Conservation (phyloP, 2,329 filamentous ascomycete genomes). For the Fusarium tuaranense region DNA sequence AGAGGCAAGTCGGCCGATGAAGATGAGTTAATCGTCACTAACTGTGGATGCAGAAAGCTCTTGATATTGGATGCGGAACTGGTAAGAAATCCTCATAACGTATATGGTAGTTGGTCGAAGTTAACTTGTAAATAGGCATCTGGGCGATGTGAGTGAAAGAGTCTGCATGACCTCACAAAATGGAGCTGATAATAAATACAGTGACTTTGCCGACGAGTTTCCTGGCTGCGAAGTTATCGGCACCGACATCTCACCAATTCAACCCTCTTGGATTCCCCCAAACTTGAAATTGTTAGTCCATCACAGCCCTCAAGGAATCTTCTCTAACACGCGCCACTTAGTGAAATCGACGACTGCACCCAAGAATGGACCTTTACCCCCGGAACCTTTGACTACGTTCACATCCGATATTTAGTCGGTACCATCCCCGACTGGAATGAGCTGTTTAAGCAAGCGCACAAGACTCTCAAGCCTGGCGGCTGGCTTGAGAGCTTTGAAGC, state of each 20-base stretch:
- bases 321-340: neutral
- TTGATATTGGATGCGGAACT: constrained; percentile 25
- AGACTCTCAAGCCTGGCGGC: constrained; percentile 27
- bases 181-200: neutral
- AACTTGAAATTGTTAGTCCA: constrained; percentile 30
- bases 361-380: constrained; percentile 35
- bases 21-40: neutral
- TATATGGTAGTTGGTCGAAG: neutral
- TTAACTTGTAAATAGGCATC: constrained; percentile 9
- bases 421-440: constrained; percentile 29
- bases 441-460: constrained; percentile 19
- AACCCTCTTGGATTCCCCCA: constrained; percentile 31
- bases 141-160: constrained; percentile 30
- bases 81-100: neutral
- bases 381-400: constrained; percentile 32
- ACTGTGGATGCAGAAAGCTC: neutral
- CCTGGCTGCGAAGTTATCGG: constrained; percentile 30
- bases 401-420: constrained; percentile 31
- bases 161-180: fast-evolving
- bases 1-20: neutral
- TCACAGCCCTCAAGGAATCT: fast-evolving
- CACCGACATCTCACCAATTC: constrained; percentile 34
- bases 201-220: constrained; percentile 35
- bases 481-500: constrained; percentile 30
- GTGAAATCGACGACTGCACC: constrained; percentile 36